phyloP scores from a whole-genome alignment of 2,329 filamentous ascomycete genomes.

The Monilinia laxa region DNA sequence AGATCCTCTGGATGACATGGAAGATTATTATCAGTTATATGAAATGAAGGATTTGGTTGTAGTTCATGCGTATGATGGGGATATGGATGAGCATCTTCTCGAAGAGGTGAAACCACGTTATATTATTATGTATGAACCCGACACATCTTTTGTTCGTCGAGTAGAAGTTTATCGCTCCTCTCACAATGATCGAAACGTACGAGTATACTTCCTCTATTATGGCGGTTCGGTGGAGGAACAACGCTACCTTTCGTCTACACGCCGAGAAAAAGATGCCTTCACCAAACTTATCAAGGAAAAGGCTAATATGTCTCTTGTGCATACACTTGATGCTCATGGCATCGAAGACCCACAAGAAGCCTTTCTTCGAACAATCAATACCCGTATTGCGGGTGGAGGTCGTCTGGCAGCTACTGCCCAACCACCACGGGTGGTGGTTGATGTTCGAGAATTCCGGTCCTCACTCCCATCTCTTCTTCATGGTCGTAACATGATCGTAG shows the following conservation, averaged over 20 bases:
- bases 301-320: slow-evolving; percentile 84
- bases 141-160: slow-evolving; percentile 87
- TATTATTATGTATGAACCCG: slow-evolving; percentile 98
- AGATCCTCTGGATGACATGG: slow-evolving; percentile 87
- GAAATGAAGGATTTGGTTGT: slow-evolving; percentile 87
- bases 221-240: slow-evolving; percentile 94
- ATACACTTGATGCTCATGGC: slow-evolving; percentile 69
- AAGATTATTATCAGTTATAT: slow-evolving; percentile 87
- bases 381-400: slow-evolving; percentile 90
- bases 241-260: slow-evolving; percentile 81
- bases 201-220: slow-evolving; percentile 97
- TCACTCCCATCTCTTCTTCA: slow-evolving; percentile 89
- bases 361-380: slow-evolving; percentile 94
- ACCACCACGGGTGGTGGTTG: slow-evolving; percentile 87
- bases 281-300: slow-evolving; percentile 93
- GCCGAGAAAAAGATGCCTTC: slow-evolving; percentile 96
- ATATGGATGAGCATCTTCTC: slow-evolving; percentile 93
- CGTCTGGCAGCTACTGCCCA: slow-evolving; percentile 78
- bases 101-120: slow-evolving; percentile 92
- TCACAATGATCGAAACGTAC: slow-evolving; percentile 82
- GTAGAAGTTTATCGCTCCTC: slow-evolving; percentile 96
- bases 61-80: slow-evolving; percentile 90
- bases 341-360: slow-evolving; percentile 82
- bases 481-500: slow-evolving; percentile 80
- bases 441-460: slow-evolving; percentile 94